These are phyloP conservation scores for Yamadazyma mexicana DNA, from an alignment of 1,139 yeast genomes.

Conservation along the genomic window DNA sequence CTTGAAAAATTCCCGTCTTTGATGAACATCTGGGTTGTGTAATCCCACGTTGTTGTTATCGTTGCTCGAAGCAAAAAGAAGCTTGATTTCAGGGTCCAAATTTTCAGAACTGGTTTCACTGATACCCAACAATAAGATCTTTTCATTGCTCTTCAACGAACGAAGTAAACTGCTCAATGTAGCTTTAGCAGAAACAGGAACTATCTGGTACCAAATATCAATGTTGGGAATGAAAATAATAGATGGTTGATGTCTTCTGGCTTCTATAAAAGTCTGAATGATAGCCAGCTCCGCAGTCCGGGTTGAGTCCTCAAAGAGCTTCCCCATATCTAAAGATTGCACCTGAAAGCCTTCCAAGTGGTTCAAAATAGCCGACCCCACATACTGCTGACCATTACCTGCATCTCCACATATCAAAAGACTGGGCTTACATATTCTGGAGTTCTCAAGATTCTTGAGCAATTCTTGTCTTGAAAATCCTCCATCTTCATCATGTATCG, in stretches of 20 bases:
- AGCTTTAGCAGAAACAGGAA: conserved; percentile 68
- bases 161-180: conserved; percentile 71
- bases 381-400: conserved; percentile 90
- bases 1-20: conserved; percentile 55
- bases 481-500: conserved; percentile 56
- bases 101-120: conserved; percentile 49
- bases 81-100: conserved; percentile 38
- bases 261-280: conserved; percentile 85
- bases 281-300: conserved; percentile 82
- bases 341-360: conserved; percentile 88
- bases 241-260: conserved; percentile 87
- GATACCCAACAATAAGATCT: conserved; percentile 74
- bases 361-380: conserved; percentile 80
- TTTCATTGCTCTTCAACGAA: conserved; percentile 69
- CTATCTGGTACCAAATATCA: conserved; percentile 72
- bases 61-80: conserved; percentile 53
- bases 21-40: conserved; percentile 36
- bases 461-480: conserved; percentile 71
- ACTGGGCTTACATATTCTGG: conserved; percentile 83
- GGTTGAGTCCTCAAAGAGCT: conserved; percentile 76
- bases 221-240: conserved; percentile 82
- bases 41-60: conserved; percentile 50
- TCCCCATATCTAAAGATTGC: conserved; percentile 80
- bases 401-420: conserved; percentile 67
- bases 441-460: conserved; percentile 54